Percentiles rank a stretch among this genome's conserved stretches.
Evolutionary conservation across 495 filamentous ascomycete species (phyloP).

Genomic region (Talaromyces stipitatus): DNA sequence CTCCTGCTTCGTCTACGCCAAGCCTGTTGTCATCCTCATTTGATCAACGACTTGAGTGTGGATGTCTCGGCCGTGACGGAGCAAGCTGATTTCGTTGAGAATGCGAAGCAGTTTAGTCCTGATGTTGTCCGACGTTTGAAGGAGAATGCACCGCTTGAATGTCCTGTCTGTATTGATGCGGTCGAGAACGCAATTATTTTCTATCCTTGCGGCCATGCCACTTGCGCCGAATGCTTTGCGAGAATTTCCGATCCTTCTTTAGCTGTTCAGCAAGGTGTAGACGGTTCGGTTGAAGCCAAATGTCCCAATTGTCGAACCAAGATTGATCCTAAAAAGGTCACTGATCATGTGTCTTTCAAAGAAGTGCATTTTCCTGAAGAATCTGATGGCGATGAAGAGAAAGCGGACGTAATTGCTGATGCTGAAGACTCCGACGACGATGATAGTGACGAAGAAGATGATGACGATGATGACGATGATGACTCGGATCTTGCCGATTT

Average conservation of each 20-base stretch:
- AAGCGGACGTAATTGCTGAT: slow-evolving; percentile 31
- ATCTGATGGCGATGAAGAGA: slow-evolving; percentile 18
- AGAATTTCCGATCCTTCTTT: slow-evolving; percentile 57
- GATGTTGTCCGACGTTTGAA: slow-evolving; percentile 64
- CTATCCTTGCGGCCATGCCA: slow-evolving; percentile 78
- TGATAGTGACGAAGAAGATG: slow-evolving; percentile 28
- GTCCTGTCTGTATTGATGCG: slow-evolving; percentile 75
- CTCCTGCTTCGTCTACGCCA: slow-evolving; percentile 74
- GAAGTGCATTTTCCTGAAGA: slow-evolving; percentile 58
- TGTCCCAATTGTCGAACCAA: slow-evolving; percentile 71
- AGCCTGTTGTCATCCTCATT: slow-evolving; percentile 80
- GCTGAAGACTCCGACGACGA: slow-evolving; percentile 30
- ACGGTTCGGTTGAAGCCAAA: slow-evolving; percentile 44
- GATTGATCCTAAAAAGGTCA: slow-evolving; percentile 59
- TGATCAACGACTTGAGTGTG: slow-evolving; percentile 68
- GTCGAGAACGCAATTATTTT: slow-evolving; percentile 71
- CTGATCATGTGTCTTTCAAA: slow-evolving; percentile 66
- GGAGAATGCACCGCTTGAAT: slow-evolving; percentile 51
- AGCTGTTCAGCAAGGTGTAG: slow-evolving; percentile 49
- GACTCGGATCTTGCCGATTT: slow-evolving; percentile 50
- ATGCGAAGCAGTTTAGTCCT: slow-evolving; percentile 55
- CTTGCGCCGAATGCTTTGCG: slow-evolving; percentile 72
- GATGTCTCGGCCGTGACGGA: slow-evolving; percentile 45
- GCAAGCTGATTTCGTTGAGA: slow-evolving; percentile 54
- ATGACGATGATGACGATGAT: slow-evolving; percentile 33